Evolutionary conservation across 2,329 filamentous ascomycete genomes (phyloP), one percentile per base, ranked within the genome.

Genomic region (Hirsutella thompsonii): DNA sequence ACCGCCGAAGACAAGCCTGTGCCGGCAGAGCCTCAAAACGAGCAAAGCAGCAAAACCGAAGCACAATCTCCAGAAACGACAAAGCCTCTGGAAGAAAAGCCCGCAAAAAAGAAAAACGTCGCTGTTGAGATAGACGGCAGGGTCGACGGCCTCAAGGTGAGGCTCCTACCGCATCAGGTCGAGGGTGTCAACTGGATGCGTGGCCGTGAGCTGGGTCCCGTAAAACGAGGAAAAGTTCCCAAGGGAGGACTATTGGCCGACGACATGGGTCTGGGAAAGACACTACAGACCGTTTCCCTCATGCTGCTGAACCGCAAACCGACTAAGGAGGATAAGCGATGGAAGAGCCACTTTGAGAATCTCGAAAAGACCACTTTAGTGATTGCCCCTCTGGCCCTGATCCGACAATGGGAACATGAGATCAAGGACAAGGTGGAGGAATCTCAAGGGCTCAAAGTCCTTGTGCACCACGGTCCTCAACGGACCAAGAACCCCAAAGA

Each of bases 211-310:
- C 79, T 87, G 10, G 89, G 90, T 2, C 79, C 79, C 16, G 79
- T 84, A 45, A 94, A 92, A 64, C 83, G 81, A 51, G 85, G 84
- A 44, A 76, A 67, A 46, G 74, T 93, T 9, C 88, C 90, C 23
- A 92, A 93, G 52, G 92, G 92, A 29, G 92, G 92, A 16, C 94
- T 98, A 47, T 72, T 98, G 29, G 92, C 92, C 16, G 92, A 98
- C 54, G 92, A 98, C 57, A 93, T 96, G 90, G 90, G 90, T 49
- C 68, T 96, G 13, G 92, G 92, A 44, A 98, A 98, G 69, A 98
- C 92, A 1, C 74, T 98, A 13, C 92, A 98, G 62, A 87, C 89
- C 1, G 84, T 98, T 43, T 81, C 90, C 1, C 70, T 96, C 26
- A 83, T 98, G 34, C 70, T 98, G 30, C 83, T 74, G 42, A 94